Evolutionary conservation across 2,329 filamentous ascomycete species (phyloP), one percentile per base, ranked within the genome.

Genomic region (Exophiala oligosperma): DNA sequence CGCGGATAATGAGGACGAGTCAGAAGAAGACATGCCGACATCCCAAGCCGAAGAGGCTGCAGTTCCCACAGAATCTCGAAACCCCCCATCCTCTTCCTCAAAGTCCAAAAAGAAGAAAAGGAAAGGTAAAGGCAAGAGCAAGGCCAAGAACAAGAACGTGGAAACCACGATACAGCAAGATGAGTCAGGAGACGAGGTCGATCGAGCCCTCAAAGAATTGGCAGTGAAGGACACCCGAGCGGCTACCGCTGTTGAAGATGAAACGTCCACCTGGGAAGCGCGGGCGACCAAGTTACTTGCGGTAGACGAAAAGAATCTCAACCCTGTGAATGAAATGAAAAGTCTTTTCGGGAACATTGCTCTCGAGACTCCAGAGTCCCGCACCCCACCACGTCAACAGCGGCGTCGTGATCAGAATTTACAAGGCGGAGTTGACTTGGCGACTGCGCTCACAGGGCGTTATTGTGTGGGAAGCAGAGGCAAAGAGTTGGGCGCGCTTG

Each of bases 311-410:
- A 83, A 89, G 64, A 85, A 92, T 66, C 82, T 99, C 9, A 92
- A 93, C 70, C 90, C 90, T 6, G 81, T 88, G 37, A 96, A 96
- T 68, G 94, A 99, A 76, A 97, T 99, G 91, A 88, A 85, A 57
- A 84, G 81, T 63, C 76, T 91, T 0, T 91, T 90, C 70, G 88
- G 88, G 3, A 82, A 81, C 61, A 81, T 84, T 26, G 85, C 85
- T 23, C 68, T 88, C 9, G 84, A 88, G 65, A 78, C 75, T 29
- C 78, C 83, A 52, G 81, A 85, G 44, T 79, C 81, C 21, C 73
- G 81, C 48, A 74, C 76, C 35, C 73, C 69, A 54, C 69, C 77
- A 17, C 76, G 76, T 29, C 75, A 81, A 56, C 59, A 56, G 38
- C 76, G 78, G 81, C 71, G 84, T 79, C 5, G 77, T 76, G 64